Conservation (phyloP, 495 filamentous ascomycete genomes). For the Sordaria brevicollis region DNA sequence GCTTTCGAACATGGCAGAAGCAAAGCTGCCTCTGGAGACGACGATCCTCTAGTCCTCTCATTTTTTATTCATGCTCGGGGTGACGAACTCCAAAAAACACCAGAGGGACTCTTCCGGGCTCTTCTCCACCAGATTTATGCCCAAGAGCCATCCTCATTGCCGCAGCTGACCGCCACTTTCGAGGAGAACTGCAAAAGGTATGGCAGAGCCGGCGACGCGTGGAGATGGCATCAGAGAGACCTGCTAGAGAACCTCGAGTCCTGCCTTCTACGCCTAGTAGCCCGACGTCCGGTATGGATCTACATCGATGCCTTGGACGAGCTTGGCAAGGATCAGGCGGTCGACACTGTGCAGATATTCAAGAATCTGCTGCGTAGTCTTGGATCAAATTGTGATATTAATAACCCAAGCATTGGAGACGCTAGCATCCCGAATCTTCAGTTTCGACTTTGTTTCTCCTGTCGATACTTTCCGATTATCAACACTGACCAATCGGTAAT, state of each 20-base stretch:
- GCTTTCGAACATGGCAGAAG: constrained; percentile 8
- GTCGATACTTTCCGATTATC: constrained; percentile 27
- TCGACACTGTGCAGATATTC: constrained; percentile 12
- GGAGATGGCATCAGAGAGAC: constrained; percentile 21
- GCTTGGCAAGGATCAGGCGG: constrained; percentile 19
- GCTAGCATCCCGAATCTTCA: not conserved
- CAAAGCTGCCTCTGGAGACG: not conserved
- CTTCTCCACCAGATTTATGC: constrained; percentile 24
- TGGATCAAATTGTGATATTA: no score
- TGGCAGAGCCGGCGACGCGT: constrained; percentile 10
- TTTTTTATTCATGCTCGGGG: constrained; percentile 31
- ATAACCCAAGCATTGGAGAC: not conserved
- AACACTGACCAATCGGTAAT: constrained; percentile 9
- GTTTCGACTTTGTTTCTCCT: constrained; percentile 28
- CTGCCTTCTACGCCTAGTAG: constrained; percentile 3
- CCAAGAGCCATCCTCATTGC: constrained; percentile 8
- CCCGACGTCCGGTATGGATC: constrained; percentile 8
- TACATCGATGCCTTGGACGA: constrained; percentile 28
- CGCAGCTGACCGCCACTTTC: constrained; percentile 9
- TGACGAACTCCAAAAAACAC: constrained; percentile 18
- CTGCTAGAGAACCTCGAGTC: not conserved
- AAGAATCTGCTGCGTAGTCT: constrained; percentile 9
- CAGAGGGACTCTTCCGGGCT: constrained; percentile 24
- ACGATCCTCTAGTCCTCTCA: constrained; percentile 14
- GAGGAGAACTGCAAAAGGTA: constrained; percentile 2